Percentiles rank a stretch among this genome's conserved stretches.
These are phyloP conservation scores for Exophiala oligosperma DNA, from an alignment of 2,329 filamentous ascomycete genomes.

Conservation along the genomic window DNA sequence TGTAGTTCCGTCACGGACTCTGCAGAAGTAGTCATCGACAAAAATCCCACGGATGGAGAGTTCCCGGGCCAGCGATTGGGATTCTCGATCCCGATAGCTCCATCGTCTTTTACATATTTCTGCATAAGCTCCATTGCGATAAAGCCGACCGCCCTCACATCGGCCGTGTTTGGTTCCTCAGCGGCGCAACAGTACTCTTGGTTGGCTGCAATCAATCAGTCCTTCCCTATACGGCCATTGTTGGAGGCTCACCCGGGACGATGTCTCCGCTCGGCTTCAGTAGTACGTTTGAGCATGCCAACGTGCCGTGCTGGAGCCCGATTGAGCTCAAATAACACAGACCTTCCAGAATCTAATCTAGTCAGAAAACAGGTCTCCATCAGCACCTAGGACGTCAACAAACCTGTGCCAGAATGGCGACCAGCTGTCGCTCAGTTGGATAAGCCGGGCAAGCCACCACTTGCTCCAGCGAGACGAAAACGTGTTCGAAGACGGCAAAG, in stretches of 20 bases:
- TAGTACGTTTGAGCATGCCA: constrained; percentile 33
- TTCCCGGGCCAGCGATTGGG: constrained; percentile 29
- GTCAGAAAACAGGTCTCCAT: constrained; percentile 3
- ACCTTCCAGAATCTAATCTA: constrained; percentile 28
- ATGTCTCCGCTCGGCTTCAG: constrained; percentile 30
- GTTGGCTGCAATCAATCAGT: constrained; percentile 10
- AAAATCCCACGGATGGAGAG: not conserved
- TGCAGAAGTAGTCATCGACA: constrained; percentile 3
- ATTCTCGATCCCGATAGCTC: constrained; percentile 35
- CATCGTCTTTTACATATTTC: constrained; percentile 36
- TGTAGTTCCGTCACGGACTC: not conserved
- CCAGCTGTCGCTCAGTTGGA: constrained; percentile 24
- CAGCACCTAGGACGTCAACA: constrained; percentile 6
- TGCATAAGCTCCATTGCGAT: constrained; percentile 35
- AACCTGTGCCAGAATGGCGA: constrained; percentile 28
- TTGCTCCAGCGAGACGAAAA: constrained; percentile 23
- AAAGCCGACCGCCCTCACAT: constrained; percentile 29
- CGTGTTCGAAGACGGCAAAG: constrained; percentile 19
- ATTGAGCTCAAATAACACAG: constrained; percentile 23
- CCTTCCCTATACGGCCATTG: not conserved
- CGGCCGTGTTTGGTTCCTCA: not conserved
- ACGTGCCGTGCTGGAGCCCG: constrained; percentile 28
- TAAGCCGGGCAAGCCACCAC: constrained; percentile 23
- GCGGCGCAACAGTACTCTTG: not conserved
- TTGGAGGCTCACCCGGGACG: constrained; percentile 30